Evolutionary conservation across 2,329 filamentous ascomycete species (phyloP).

Genomic region (Sphaerulina musiva): DNA sequence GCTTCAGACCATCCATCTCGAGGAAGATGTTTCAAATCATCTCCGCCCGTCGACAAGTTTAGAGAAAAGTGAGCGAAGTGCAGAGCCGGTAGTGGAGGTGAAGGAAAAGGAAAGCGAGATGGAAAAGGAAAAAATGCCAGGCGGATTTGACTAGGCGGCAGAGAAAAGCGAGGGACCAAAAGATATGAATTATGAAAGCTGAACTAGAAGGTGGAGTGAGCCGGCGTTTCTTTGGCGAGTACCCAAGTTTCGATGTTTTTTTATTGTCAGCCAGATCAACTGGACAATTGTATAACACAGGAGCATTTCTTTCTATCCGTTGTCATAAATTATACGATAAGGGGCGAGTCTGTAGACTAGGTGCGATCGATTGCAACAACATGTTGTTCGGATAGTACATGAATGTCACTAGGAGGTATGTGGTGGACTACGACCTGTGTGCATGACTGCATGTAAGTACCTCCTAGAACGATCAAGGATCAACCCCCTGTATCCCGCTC

Average conservation of each 20-base stretch:
- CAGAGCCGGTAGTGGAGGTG: neutral
- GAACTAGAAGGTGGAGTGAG: neutral
- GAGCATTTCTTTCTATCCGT: neutral
- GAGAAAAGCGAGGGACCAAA: neutral
- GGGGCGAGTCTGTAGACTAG: too few species aligned
- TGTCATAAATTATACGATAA: too few species aligned
- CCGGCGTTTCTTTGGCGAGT: neutral
- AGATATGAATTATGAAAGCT: constrained; percentile 6
- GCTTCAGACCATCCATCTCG: neutral
- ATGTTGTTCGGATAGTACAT: too few species aligned
- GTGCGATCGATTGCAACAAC: too few species aligned
- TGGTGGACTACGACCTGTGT: too few species aligned
- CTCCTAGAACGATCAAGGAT: too few species aligned
- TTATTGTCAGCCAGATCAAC: neutral
- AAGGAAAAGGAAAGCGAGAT: constrained; percentile 16
- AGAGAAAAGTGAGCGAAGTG: neutral
- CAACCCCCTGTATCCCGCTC: too few species aligned
- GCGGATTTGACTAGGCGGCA: constrained; percentile 28
- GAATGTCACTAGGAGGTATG: too few species aligned
- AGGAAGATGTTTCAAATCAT: neutral
- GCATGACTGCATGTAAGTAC: too few species aligned
- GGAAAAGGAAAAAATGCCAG: constrained; percentile 26
- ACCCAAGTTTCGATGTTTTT: neutral
- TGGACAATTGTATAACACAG: neutral
- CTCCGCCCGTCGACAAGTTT: neutral